phyloP scores from a whole-genome alignment of 345 rosid genomes.

The Euphorbia peplus region DNA sequence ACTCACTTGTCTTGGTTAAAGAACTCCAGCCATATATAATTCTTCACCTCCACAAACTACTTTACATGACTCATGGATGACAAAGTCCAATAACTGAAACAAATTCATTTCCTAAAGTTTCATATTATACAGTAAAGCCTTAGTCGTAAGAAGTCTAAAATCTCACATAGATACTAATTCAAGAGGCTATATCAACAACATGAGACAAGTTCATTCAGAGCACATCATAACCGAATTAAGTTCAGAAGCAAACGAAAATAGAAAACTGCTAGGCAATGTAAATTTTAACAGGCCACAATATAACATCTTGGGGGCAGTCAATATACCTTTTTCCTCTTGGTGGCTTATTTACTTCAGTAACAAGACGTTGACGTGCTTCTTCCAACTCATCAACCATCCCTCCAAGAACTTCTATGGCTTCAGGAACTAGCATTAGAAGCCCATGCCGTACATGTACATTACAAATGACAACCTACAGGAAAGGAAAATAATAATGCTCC shows the following conservation, averaged over 20 bases:
- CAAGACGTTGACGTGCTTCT: constrained; percentile 64
- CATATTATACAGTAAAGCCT: background rate
- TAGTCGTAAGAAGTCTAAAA: constrained; percentile 5
- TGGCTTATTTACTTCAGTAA: constrained; percentile 81
- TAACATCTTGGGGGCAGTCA: constrained; percentile 19
- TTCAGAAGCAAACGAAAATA: background rate
- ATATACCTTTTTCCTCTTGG: constrained; percentile 90
- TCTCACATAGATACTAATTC: background rate
- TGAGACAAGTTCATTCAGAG: background rate
- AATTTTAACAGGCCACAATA: background rate
- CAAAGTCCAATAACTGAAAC: background rate
- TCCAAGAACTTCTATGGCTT: constrained; percentile 73
- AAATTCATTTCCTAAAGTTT: constrained; percentile 1
- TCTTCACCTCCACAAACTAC: background rate
- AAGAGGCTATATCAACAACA: background rate
- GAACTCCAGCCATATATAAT: constrained; percentile 6
- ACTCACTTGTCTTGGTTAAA: background rate
- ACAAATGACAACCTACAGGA: constrained; percentile 64
- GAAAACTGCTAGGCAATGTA: background rate
- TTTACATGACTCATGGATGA: constrained; percentile 2
- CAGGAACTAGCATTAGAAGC: constrained; percentile 84
- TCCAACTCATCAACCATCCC: constrained; percentile 81
- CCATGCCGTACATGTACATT: constrained; percentile 76
- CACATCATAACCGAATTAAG: background rate
- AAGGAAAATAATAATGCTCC: background rate